Evolutionary conservation across 495 filamentous ascomycete genomes (phyloP), one percentile per base, ranked within the genome.

Genomic region (Penicillium steckii): DNA sequence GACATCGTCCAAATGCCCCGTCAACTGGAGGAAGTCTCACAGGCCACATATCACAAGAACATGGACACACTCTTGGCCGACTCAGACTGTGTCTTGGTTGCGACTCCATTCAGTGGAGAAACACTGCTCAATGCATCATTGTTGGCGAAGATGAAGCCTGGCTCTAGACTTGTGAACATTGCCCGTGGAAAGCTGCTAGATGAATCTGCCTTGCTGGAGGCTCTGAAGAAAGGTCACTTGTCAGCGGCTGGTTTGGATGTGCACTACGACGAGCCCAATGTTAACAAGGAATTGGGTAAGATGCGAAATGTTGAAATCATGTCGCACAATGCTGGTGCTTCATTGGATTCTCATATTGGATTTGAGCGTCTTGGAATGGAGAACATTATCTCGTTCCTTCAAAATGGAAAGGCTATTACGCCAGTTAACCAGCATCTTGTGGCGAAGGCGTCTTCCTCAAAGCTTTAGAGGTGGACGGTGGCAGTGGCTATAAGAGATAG

Each of bases 281-380:
- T 72, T n/a, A 65, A 66, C 44, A 69, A 82, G 12, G 59, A 77
- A 23, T 64, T 89, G 50, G 68, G 72, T 33, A 55, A 56, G 27
- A 76, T 85, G 70, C 55, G 57, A 46, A 74, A 73, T 48, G 86
- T 86, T 1, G 80, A 85, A 68, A 64, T 89, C 55, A 79, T 85
- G 45, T 77, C 78, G 17, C 87, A 90, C 64, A 89, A 88, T 61
- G 88, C 86, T 7, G 86, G 87, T 8, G 85, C 83, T 3, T 85
- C 83, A 17, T 66, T 90, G 27, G 86, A 90, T 67, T 85, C 84
- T 46, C 84, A 87, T 57, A 70, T 81, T 41, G 85, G 85, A 5
- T 90, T 90, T 62, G 88, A 92, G 73, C 75, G 80, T 60, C 56
- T 90, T 61, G 82, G 79, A 22, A 88, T 90, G 84, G 73, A 83